These are phyloP conservation scores for Nicotiana undulata DNA, from an alignment of 257 asterid species.

Conservation along the genomic window DNA sequence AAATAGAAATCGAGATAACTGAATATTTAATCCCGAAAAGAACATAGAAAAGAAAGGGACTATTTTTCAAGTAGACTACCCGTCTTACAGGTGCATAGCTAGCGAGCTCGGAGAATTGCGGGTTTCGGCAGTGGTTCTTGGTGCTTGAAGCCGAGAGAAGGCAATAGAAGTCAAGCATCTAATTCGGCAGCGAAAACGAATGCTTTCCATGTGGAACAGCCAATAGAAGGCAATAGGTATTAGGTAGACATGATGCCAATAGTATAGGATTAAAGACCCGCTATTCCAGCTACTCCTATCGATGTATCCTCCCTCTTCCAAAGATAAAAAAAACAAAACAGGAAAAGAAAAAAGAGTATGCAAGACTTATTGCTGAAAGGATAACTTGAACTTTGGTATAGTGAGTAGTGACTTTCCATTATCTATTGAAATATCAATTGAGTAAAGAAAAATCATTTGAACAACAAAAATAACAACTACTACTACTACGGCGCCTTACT, in stretches of 20 bases:
- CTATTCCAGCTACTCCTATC: neutral
- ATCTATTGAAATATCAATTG: neutral
- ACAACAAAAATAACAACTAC: neutral
- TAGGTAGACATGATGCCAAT: neutral
- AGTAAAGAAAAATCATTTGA: neutral
- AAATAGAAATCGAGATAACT: neutral
- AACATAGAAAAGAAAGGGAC: neutral
- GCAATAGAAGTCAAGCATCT: conserved; percentile 1
- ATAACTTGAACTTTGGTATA: neutral
- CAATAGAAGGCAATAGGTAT: neutral
- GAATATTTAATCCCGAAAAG: neutral
- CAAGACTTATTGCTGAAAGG: neutral
- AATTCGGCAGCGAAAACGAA: neutral
- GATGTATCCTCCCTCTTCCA: neutral
- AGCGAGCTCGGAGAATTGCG: neutral
- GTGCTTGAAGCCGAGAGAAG: neutral
- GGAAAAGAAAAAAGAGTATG: neutral
- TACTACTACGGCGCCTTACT: neutral
- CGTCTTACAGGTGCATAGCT: neutral
- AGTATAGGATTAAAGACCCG: neutral
- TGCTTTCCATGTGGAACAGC: neutral
- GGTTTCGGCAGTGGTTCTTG: neutral
- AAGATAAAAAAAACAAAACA: neutral
- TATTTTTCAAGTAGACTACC: neutral
- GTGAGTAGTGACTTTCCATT: neutral